phyloP scores from a whole-genome alignment of 2,329 filamentous ascomycete genomes.

The Raffaelea deltoideospora region DNA sequence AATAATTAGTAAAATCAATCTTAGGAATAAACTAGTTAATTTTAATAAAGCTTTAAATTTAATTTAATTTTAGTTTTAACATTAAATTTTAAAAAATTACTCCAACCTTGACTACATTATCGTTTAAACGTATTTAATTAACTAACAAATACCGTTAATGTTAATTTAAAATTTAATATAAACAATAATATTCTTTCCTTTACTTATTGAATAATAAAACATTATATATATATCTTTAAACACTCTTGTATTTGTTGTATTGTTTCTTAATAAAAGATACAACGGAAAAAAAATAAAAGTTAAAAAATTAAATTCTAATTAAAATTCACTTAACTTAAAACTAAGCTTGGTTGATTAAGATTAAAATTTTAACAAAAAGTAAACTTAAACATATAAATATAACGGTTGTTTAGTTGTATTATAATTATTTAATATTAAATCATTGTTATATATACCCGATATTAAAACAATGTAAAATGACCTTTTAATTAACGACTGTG shows the following conservation, averaged over 20 bases:
- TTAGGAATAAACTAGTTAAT: too few species aligned
- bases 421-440: too few species aligned
- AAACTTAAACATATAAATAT: too few species aligned
- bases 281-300: not conserved
- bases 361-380: not conserved
- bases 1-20: too few species aligned
- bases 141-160: too few species aligned
- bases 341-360: not conserved
- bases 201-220: not conserved
- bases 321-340: not conserved
- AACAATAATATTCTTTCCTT: not conserved
- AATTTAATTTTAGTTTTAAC: too few species aligned
- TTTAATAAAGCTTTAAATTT: too few species aligned
- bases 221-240: not conserved
- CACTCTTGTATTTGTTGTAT: not conserved
- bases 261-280: not conserved
- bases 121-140: too few species aligned
- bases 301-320: not conserved
- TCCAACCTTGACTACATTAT: too few species aligned
- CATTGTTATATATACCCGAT: too few species aligned
- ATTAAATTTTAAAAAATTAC: too few species aligned
- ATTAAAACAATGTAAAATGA: not conserved
- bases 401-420: too few species aligned
- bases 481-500: not conserved
- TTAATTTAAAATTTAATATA: not conserved